Evolutionary conservation across 1,284 basidiomycete species (phyloP), one percentile per base, ranked within the genome.

Genomic region (Hortiboletus rubellus): DNA sequence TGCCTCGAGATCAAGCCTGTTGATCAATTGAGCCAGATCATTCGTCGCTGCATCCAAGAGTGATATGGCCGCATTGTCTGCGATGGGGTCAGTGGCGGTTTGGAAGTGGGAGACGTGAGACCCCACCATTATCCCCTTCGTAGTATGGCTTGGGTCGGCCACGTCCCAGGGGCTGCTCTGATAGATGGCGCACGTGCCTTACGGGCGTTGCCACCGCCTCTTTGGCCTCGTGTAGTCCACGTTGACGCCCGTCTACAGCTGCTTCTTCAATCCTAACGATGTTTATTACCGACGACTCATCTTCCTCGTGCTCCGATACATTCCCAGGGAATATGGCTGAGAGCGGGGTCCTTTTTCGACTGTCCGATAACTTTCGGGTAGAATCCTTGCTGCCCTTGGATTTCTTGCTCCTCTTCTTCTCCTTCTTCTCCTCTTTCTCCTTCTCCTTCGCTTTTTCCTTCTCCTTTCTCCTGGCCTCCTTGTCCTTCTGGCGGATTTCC

Each of bases 11-110:
- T 92, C 87, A 27, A 92, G 77, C 22, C 81, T 80, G 61, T 85
- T 88, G 70, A 92, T 89, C 14, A 92, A 75, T 48, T 82, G 82
- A 0, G 87, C 90, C 3, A 92, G 77, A 45, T 92, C 90, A 52
- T 89, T 84, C 0, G 89, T 91, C 0, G 86, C 90, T 0, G 85
- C 87, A 57, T 87, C 86, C 22, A 92, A 72, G 22, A 90, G 80
- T 0, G 84, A 87, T 2, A 91, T 67, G n/a, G 82, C 82, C 56
- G 80, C 89, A 18, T 62, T 85, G 31, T 64, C 60, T 61, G 53
- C 17, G 54, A 58, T n/a, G 34, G 52, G 30, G n/a, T 63, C 40
- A 62, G 52, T 45, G 54, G 22, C 46, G 45, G 40, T 40, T 34
- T 3, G 30, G 15, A 56, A 46, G 24, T 42, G 14, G 45, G 31